Percentiles rank a stretch among this genome's conserved stretches.
Conservation (phyloP, 78 protist species). For the Cavenderia fasciculata region DNA sequence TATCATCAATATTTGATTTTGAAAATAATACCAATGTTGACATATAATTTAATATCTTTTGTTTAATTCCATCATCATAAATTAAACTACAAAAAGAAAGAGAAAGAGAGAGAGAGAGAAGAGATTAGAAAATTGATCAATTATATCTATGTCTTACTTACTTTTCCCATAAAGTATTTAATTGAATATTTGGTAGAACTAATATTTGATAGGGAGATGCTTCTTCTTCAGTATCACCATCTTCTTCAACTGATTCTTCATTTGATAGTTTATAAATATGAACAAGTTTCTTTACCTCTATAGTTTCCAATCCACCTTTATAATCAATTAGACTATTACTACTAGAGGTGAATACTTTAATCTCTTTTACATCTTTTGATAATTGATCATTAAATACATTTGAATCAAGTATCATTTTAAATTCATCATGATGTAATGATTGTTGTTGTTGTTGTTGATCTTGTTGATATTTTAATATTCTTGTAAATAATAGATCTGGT, state of each 20-base stretch:
- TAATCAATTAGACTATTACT: neutral
- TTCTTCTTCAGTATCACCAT: conserved; percentile 24
- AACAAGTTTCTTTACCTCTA: neutral
- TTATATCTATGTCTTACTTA: neutral
- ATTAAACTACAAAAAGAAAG: conserved; percentile 6
- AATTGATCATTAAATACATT: too few species aligned
- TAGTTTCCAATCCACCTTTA: neutral
- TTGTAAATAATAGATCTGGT: neutral
- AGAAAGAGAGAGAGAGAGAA: neutral
- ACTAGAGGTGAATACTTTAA: too few species aligned
- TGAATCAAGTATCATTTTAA: too few species aligned
- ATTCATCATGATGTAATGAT: neutral
- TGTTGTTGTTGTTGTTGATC: neutral
- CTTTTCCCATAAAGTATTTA: conserved; percentile 86
- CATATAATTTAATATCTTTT: conserved; percentile 73
- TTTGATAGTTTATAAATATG: conserved; percentile 12
- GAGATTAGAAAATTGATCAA: neutral
- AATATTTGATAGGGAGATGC: conserved; percentile 41
- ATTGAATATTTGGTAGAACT: conserved; percentile 76
- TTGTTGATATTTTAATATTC: neutral
- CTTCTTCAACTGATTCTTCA: conserved; percentile 16
- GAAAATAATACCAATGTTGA: conserved; percentile 53
- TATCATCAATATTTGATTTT: conserved; percentile 67
- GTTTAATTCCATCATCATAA: conserved; percentile 71
- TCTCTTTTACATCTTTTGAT: too few species aligned